A percentile compares a stretch with the other conserved stretches of the same genome.
These are phyloP conservation scores for Leccinum pellstonianum DNA, from an alignment of 768 basidiomycete genomes.

Conservation along the genomic window DNA sequence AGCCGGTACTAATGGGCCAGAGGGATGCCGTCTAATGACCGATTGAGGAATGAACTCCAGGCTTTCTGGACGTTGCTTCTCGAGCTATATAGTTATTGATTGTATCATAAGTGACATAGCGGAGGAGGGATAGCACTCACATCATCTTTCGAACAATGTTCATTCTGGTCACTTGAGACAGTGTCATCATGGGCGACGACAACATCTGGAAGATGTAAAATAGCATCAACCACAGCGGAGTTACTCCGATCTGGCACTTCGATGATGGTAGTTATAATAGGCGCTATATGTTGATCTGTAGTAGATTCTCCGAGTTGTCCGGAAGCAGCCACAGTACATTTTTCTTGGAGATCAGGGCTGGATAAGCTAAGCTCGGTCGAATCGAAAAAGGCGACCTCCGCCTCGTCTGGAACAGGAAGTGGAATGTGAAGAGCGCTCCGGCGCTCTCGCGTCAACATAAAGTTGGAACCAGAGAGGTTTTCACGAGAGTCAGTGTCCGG, in stretches of 20 bases:
- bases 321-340: not conserved
- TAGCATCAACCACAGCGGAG: not conserved
- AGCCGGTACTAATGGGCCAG: not conserved
- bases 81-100: conserved; percentile 1
- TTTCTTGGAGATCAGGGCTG: not conserved
- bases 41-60: conserved; percentile 28
- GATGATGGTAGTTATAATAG: not conserved
- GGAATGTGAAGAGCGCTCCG: conserved; percentile 5
- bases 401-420: conserved; percentile 16
- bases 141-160: not conserved
- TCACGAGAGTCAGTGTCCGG: not conserved
- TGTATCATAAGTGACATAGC: not conserved
- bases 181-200: not conserved
- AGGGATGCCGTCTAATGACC: conserved; percentile 25
- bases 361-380: not conserved
- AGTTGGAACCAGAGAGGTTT: not conserved
- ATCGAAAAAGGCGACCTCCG: conserved; percentile 21
- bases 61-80: conserved; percentile 20
- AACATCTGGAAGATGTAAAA: not conserved
- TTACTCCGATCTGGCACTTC: not conserved
- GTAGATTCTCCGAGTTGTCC: not conserved
- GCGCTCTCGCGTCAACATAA: conserved; percentile 2
- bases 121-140: conserved; percentile 9
- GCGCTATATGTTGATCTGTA: not conserved
- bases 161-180: not conserved